A percentile compares a stretch with the other conserved stretches of the same genome.
These are phyloP conservation scores for Vicia villosa DNA, from an alignment of 306 rosid genomes.

Conservation along the genomic window DNA sequence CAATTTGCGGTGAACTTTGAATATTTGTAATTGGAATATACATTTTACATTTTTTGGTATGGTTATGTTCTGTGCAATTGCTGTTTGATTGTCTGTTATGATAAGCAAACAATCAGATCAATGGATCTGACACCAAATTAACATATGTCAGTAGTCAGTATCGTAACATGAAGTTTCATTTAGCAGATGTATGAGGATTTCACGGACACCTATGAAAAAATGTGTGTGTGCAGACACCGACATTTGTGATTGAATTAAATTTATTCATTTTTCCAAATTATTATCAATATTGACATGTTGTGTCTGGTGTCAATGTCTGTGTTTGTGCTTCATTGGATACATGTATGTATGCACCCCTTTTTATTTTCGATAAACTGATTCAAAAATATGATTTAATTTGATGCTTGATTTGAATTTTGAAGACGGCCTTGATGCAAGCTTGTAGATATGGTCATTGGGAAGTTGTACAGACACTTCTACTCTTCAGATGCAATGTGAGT, in stretches of 20 bases:
- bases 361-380: constrained; percentile 31
- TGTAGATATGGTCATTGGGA: constrained; percentile 98
- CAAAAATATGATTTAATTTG: constrained; percentile 40
- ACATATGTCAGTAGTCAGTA: neutral
- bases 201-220: neutral
- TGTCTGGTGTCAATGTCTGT: too few species aligned
- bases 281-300: too few species aligned
- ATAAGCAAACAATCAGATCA: neutral
- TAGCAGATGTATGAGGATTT: neutral
- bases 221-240: too few species aligned
- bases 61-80: constrained; percentile 16
- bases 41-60: constrained; percentile 12
- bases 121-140: constrained; percentile 34
- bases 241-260: too few species aligned
- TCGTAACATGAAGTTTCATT: neutral
- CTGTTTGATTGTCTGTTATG: constrained; percentile 25
- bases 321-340: too few species aligned
- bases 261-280: too few species aligned
- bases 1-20: constrained; percentile 24
- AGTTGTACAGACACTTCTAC: constrained; percentile 82
- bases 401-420: constrained; percentile 57
- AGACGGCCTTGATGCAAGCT: constrained; percentile 99
- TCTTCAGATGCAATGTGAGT: constrained; percentile 87
- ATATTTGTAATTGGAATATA: neutral
- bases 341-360: neutral